A percentile compares a stretch with the other conserved stretches of the same genome.
Conservation (phyloP, 495 filamentous ascomycete genomes). For the Oleoguttula mirabilis region DNA sequence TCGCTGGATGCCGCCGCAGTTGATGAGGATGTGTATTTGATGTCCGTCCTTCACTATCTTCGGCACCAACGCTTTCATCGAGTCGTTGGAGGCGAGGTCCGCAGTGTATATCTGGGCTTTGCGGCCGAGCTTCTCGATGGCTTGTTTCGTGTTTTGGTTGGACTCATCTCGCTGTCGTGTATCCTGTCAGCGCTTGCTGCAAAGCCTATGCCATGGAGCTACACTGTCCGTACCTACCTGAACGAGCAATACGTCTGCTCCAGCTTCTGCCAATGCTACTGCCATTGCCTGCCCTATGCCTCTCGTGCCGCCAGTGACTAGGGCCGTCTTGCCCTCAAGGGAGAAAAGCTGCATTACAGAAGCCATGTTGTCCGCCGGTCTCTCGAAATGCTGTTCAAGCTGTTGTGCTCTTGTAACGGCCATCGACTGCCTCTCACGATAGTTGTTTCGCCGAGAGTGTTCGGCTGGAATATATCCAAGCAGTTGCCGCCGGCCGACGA, state of each 20-base stretch:
- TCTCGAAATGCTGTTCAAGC: no score
- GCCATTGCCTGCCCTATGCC: conserved; percentile 82
- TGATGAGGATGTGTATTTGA: conserved; percentile 56
- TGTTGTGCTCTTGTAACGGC: no score
- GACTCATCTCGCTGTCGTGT: conserved; percentile 49
- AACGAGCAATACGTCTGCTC: conserved; percentile 68
- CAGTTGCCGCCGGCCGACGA: no score
- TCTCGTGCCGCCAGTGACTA: conserved; percentile 77
- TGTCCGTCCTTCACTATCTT: conserved; percentile 46
- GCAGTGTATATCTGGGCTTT: conserved; percentile 56
- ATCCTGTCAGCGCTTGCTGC: neutral
- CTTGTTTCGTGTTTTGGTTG: conserved; percentile 50
- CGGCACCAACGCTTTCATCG: conserved; percentile 52
- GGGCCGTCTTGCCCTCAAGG: conserved; percentile 54
- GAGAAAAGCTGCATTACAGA: conserved; percentile 31
- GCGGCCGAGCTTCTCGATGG: conserved; percentile 53
- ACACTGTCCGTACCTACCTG: conserved; percentile 27
- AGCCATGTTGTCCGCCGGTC: conserved; percentile 27
- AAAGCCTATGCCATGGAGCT: no score
- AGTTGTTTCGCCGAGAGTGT: no score
- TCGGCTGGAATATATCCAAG: no score
- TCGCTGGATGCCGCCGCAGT: conserved; percentile 76
- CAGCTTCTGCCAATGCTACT: conserved; percentile 68
- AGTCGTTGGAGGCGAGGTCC: conserved; percentile 52
- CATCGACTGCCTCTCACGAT: no score